phyloP scores from a whole-genome alignment of 257 asterid genomes.

The Solanum pimpinellifolium region DNA sequence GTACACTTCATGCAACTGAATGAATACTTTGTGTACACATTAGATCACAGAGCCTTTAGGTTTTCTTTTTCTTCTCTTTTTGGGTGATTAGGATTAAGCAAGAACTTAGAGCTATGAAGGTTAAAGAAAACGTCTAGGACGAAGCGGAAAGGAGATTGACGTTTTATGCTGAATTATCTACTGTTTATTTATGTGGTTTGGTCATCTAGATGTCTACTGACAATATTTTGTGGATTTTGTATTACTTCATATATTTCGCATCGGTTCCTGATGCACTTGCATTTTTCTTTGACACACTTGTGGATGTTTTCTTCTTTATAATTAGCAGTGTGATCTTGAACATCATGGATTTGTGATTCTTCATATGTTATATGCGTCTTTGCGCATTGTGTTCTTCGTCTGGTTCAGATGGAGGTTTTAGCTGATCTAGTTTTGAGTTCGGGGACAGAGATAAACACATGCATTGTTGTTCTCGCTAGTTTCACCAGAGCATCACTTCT shows the following conservation, averaged over 20 bases:
- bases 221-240: background rate
- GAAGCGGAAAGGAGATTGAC: background rate
- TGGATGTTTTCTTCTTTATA: background rate
- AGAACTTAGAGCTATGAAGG: background rate
- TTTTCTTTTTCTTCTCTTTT: background rate
- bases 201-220: background rate
- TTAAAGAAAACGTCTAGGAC: background rate
- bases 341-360: background rate
- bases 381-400: background rate
- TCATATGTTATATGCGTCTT: background rate
- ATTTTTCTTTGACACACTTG: background rate
- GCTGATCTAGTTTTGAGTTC: background rate
- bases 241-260: background rate
- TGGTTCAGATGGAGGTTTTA: background rate
- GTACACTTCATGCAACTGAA: background rate
- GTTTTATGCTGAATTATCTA: background rate
- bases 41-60: background rate
- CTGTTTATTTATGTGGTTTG: background rate
- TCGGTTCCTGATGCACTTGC: background rate
- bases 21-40: background rate
- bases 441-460: background rate
- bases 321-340: background rate
- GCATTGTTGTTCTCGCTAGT: background rate
- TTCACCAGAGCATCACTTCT: background rate
- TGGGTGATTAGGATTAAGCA: background rate